Percentiles rank a stretch among this genome's conserved stretches.
phyloP scores from a whole-genome alignment of 2,329 filamentous ascomycete species.

The Calonectria pseudoturangicola region DNA sequence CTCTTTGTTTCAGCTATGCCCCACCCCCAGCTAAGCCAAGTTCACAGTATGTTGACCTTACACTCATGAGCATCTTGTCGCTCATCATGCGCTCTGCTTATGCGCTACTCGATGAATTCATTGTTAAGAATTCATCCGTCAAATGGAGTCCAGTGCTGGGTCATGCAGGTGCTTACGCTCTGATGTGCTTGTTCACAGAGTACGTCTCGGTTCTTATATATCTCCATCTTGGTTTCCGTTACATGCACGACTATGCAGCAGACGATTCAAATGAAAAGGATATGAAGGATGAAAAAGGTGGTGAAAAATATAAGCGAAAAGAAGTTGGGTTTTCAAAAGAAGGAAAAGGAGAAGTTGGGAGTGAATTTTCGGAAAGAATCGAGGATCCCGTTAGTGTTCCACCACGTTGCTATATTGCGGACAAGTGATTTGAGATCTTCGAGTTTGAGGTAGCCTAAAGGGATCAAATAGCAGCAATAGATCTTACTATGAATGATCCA shows the following conservation, averaged over 20 bases:
- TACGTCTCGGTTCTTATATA: slow-evolving; percentile 7
- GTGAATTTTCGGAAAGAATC: accelerated
- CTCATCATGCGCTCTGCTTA: slow-evolving; percentile 13
- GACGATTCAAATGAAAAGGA: not conserved
- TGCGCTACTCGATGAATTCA: slow-evolving; percentile 2
- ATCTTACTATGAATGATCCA: too few species aligned
- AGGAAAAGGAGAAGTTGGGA: not conserved
- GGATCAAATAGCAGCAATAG: too few species aligned
- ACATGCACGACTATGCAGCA: not conserved
- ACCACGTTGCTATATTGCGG: not conserved
- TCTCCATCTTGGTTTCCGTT: slow-evolving; percentile 17
- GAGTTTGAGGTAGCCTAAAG: too few species aligned
- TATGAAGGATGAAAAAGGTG: not conserved
- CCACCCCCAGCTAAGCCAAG: not conserved
- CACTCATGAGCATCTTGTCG: not conserved
- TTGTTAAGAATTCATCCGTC: not conserved
- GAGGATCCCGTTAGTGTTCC: not conserved
- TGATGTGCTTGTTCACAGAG: slow-evolving; percentile 23
- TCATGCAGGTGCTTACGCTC: not conserved
- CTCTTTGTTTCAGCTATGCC: not conserved
- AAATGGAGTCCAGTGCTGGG: slow-evolving; percentile 11
- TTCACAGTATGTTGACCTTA: slow-evolving; percentile 14
- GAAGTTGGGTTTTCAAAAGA: not conserved
- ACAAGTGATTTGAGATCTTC: not conserved
- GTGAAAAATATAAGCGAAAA: not conserved